These are phyloP conservation scores for Akanthomyces lecanii DNA, from an alignment of 2,329 filamentous ascomycete species.

Conservation along the genomic window DNA sequence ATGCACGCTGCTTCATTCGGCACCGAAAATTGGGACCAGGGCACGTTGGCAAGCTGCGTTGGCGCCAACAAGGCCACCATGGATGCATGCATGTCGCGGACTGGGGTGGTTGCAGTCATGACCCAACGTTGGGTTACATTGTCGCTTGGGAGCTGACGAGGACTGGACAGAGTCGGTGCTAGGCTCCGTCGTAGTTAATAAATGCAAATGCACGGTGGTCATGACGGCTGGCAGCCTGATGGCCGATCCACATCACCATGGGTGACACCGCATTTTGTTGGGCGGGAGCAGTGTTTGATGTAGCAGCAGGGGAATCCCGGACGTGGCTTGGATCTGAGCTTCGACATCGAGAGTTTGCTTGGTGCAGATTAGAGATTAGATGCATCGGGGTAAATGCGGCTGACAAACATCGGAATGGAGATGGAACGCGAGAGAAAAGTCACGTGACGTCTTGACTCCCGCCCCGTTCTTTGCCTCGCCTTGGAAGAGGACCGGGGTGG, in stretches of 20 bases:
- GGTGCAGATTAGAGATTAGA: not conserved
- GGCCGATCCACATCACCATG: not conserved
- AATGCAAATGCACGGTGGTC: conserved; percentile 5
- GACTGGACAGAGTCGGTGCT: not conserved
- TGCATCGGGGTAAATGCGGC: not conserved
- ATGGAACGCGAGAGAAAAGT: conserved; percentile 4
- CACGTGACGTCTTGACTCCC: not conserved
- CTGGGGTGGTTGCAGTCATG: conserved; percentile 1
- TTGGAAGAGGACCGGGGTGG: not conserved
- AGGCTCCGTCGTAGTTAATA: conserved; percentile 1
- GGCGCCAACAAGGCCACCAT: not conserved
- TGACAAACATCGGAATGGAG: conserved; percentile 1
- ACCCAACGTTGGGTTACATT: conserved; percentile 11
- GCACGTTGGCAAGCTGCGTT: not conserved
- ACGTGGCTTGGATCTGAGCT: not conserved
- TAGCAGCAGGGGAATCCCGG: not conserved
- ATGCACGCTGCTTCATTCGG: conserved; percentile 5
- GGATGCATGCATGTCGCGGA: not conserved
- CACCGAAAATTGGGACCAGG: not conserved
- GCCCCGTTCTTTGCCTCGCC: conserved; percentile 4
- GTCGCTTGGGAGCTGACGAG: not conserved
- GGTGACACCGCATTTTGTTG: not conserved
- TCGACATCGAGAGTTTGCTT: not conserved
- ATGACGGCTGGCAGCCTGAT: not conserved
- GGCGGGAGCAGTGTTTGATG: not conserved